These are phyloP conservation scores for Eudorina sp. DNA, from an alignment of 139 green algal genomes.

Conservation along the genomic window DNA sequence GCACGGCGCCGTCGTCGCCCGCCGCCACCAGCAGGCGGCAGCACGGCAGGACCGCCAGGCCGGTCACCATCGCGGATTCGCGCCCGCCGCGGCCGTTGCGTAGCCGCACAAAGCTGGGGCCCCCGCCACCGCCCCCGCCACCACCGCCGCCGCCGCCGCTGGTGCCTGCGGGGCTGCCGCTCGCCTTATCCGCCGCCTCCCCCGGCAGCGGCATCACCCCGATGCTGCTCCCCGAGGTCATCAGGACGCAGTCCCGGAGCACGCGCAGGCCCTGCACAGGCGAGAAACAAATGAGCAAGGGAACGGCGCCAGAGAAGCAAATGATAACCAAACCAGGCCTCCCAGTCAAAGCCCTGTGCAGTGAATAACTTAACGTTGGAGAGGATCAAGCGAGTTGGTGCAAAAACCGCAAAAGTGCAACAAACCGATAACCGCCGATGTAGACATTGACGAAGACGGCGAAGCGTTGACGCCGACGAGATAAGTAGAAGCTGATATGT, in stretches of 20 bases:
- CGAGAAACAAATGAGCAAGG: too few species aligned
- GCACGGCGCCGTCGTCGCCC: constrained; percentile 21
- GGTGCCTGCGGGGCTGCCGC: too few species aligned
- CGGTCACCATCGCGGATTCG: constrained; percentile 22
- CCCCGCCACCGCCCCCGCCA: background rate
- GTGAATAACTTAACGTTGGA: too few species aligned
- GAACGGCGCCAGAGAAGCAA: too few species aligned
- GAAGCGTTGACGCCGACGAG: too few species aligned
- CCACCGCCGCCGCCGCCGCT: background rate
- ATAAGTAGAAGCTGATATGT: too few species aligned
- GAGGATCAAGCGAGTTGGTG: too few species aligned
- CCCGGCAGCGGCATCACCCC: constrained; percentile 24
- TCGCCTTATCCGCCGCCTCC: background rate
- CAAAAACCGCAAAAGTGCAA: too few species aligned
- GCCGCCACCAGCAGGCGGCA: constrained; percentile 37
- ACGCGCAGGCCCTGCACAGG: constrained; percentile 5
- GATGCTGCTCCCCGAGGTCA: constrained; percentile 38
- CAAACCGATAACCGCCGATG: too few species aligned
- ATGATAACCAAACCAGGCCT: too few species aligned
- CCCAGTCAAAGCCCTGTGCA: too few species aligned
- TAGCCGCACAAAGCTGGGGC: constrained; percentile 12
- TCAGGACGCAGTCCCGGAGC: constrained; percentile 36
- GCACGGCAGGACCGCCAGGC: constrained; percentile 41
- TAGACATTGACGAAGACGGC: too few species aligned
- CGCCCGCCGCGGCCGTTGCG: constrained; percentile 40